Evolutionary conservation across 768 basidiomycete genomes (phyloP), one percentile per base, ranked within the genome.

Genomic region (Kockovaella imperatae): DNA sequence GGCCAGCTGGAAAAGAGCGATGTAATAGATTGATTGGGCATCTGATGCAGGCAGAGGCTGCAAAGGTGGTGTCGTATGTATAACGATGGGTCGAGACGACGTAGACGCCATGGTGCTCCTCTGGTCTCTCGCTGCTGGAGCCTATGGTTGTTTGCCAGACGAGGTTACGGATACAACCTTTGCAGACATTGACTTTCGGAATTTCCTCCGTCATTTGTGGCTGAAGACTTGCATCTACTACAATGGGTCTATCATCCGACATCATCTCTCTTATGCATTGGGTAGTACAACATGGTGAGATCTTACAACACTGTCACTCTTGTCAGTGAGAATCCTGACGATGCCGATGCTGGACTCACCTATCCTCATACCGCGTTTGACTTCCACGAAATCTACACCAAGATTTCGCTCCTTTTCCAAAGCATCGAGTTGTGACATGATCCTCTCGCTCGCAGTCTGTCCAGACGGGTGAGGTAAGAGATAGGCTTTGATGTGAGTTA

Each of bases 401-500:
- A 91, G 75, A n/a, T 73, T 74, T 53, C 77, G 77, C 39, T 73
- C 74, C 17, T 75, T 74, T 20, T 87, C 80, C 42, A 88, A 70
- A 28, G 75, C 75, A 38, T 76, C 74, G 51, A 91, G 79, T 70
- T 95, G 85, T 14, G 79, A 75, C 35, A 80, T 77, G 51, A 96
- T 91, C 24, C 84, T 73, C 13, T 83, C 76, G 49, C 76, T 74
- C 25, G 82, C 78, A 25, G 78, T 77, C 35, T 72, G 71, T 17
- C 72, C 72, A 13, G 69, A 68, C 17, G 60, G 60, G 53, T 65
- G 61, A 3, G 62, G 63, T n/a, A 75, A 71, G 45, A 83, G 71
- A 35, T 79, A 76, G 51, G 87, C 87, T 66, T 96, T 95, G 75
- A 87, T 87, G 62, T 95, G 89, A 34, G 80, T 86, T 47, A 95